These are phyloP conservation scores for Termitomyces sp. DNA, from an alignment of 768 basidiomycete species.

Conservation along the genomic window DNA sequence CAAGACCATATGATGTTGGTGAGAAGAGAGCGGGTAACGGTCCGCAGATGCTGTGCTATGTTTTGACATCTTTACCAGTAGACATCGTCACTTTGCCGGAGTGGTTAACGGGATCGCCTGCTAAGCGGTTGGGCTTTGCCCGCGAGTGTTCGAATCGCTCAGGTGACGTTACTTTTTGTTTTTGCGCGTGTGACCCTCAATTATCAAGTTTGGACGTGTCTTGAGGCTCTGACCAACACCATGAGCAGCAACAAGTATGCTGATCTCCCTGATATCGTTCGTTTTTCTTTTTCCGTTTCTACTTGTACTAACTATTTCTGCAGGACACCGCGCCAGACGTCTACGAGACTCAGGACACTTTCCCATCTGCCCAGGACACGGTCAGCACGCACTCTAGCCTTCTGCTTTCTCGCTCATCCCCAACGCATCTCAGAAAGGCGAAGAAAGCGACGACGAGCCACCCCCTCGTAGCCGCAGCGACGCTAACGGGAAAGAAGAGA, in stretches of 20 bases:
- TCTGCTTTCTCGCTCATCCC: conserved; percentile 1
- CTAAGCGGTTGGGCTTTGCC: conserved; percentile 56
- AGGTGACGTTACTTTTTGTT: conserved; percentile 39
- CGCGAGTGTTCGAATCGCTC: conserved; percentile 53
- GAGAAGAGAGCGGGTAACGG: neutral
- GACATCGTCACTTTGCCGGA: conserved; percentile 81
- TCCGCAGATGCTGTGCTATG: neutral
- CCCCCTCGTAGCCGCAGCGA: conserved; percentile 40
- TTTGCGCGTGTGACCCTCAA: neutral
- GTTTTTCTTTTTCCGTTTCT: conserved; percentile 23
- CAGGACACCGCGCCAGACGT: conserved; percentile 91
- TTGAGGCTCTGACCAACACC: neutral
- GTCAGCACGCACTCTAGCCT: conserved; percentile 32
- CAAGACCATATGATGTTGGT: too few relatives aligned
- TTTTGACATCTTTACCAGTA: neutral
- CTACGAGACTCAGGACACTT: conserved; percentile 86
- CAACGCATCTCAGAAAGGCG: conserved; percentile 43
- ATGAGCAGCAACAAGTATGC: conserved; percentile 82
- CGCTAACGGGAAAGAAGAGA: conserved; percentile 51
- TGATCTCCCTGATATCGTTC: conserved; percentile 86
- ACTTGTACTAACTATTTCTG: neutral
- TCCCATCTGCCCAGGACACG: conserved; percentile 47
- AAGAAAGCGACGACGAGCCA: conserved; percentile 67
- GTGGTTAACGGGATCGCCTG: conserved; percentile 90
- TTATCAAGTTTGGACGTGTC: neutral